Percentiles rank a stretch among this genome's conserved stretches.
Evolutionary conservation across 495 filamentous ascomycete species (phyloP).

Genomic region (Neurospora terricola): DNA sequence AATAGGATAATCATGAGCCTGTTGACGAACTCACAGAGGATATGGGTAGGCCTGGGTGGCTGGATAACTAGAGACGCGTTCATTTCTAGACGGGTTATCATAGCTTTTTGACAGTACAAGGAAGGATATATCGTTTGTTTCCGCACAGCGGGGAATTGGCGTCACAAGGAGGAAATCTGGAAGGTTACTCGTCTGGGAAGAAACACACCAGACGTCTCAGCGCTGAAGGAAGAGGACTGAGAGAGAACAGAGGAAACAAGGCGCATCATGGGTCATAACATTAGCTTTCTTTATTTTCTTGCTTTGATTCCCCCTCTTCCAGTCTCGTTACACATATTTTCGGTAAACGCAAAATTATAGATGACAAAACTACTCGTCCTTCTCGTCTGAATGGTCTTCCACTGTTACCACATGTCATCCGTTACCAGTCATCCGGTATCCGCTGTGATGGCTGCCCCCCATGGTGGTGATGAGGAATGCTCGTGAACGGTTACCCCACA

Average conservation of each 20-base stretch:
- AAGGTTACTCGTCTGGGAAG: too few species aligned
- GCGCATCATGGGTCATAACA: background rate
- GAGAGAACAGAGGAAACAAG: background rate
- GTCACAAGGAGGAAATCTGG: background rate
- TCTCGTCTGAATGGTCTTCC: background rate
- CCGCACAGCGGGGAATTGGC: background rate
- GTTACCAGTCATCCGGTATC: background rate
- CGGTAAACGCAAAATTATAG: background rate
- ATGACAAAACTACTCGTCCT: background rate
- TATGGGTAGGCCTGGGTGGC: background rate
- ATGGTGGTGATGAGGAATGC: background rate
- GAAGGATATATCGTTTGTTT: background rate
- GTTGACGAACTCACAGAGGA: background rate
- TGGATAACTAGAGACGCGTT: background rate
- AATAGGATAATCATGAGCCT: constrained; percentile 19
- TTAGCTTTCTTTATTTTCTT: background rate
- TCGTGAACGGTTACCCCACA: background rate
- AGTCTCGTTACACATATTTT: background rate
- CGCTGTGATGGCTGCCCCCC: background rate
- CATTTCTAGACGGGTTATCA: background rate
- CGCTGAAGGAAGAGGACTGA: background rate
- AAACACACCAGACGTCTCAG: too few species aligned
- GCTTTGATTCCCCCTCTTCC: background rate
- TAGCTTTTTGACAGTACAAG: background rate
- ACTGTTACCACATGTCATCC: background rate